Base-by-base conservation (phyloP, 306 rosid species). In the Ziziphus jujuba region DNA sequence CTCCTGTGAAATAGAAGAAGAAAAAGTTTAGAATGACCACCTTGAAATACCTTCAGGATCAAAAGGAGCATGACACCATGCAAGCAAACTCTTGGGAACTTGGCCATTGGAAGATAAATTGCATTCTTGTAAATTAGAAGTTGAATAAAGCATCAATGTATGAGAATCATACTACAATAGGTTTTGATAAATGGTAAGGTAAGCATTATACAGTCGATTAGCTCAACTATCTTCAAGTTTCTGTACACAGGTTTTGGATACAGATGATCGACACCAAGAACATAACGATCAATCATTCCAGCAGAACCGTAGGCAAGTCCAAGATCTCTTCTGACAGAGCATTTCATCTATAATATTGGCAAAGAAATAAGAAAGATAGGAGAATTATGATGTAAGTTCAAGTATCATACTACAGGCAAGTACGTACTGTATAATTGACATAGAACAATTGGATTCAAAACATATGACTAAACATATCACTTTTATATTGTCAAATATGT, bases 41-140 rank as follows among this genome's bases (percentile, higher is more conserved):
- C 98, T 89, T 76, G 89, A 79, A 75, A 89, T 78, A 79, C 98
- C 98, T 81, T 92, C 98, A 52, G 98, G 98, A 57, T 92, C 98
- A 74, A 87, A 92, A 70, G 96, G 92, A 77, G 95, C 86, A 44
- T 77, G 88, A 74, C 98, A 92, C 98, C 96, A 92, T 22, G 95
- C 71, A 69, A 88, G 91, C 5, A 95, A 77, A 72, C 79, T 77
- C 74, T 89, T 91, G 24, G 95, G 80, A 82, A 85, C 57, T 75
- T 71, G 80, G 61, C 85, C 91, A 45, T 69, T 77, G 24, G 70
- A 34, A 57, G 87, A 61, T 65, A 81, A 73, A 66, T 82, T 87
- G 80, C 98, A 92, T 51, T 84, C 96, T 96, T 92, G 83, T 76
- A 77, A 76, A 77, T 79, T 71, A 64, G 34, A 75, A 47, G 71